These are phyloP conservation scores for Leersia perrieri DNA, from an alignment of 176 grass and related monocot genomes.

Conservation along the genomic window DNA sequence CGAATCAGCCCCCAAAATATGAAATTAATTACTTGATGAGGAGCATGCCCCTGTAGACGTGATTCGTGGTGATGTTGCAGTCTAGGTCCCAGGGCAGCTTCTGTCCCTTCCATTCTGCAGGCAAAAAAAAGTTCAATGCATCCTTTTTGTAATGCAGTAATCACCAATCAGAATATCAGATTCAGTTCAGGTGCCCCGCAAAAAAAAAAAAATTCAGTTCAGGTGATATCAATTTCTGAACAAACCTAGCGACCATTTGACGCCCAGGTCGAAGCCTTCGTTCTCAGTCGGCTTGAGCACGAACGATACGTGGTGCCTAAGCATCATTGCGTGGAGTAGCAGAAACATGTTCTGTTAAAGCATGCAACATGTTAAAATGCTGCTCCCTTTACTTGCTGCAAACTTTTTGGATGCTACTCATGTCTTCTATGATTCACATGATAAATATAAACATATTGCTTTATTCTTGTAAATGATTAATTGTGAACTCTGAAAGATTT, in stretches of 20 bases:
- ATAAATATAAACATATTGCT: neutral
- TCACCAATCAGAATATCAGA: no score
- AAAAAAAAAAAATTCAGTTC: no score
- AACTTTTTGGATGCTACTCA: neutral
- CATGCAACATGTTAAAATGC: constrained; percentile 3
- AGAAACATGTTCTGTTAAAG: constrained; percentile 40
- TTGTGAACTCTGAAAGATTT: neutral
- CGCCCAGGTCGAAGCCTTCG: constrained; percentile 57
- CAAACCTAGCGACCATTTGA: constrained; percentile 57
- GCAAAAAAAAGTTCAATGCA: neutral
- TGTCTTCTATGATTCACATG: neutral
- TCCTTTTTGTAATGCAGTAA: neutral
- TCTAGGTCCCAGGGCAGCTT: constrained; percentile 56
- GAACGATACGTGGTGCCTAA: constrained; percentile 51
- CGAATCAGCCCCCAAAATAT: no score
- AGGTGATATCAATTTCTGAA: neutral
- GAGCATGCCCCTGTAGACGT: constrained; percentile 56
- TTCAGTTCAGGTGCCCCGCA: no score
- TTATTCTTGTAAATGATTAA: neutral
- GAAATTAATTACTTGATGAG: constrained; percentile 45
- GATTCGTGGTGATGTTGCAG: constrained; percentile 48
- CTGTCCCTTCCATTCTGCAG: constrained; percentile 54
- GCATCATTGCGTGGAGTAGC: constrained; percentile 45
- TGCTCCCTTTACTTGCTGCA: neutral
- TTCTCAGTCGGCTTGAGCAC: constrained; percentile 50